These are phyloP conservation scores for Acacia pycnantha DNA, from an alignment of 331 rosid species.

Conservation along the genomic window DNA sequence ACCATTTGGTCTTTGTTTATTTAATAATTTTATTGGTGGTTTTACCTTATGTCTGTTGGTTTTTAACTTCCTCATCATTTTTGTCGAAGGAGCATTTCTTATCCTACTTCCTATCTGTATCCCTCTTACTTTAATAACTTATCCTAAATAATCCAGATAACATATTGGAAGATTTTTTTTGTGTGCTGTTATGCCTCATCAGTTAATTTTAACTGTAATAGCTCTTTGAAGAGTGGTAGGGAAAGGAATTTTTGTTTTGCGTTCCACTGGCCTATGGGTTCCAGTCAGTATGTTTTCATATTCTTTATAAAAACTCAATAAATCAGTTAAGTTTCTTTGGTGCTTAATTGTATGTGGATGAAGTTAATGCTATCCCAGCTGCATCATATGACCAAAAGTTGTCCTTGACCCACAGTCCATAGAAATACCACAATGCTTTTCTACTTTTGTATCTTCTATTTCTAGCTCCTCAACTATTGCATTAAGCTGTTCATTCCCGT, in stretches of 20 bases:
- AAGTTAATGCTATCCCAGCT: neutral
- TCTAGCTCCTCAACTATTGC: conserved; percentile 5
- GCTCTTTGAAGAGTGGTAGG: neutral
- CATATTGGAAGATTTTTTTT: neutral
- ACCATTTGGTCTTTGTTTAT: neutral
- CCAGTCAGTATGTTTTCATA: neutral
- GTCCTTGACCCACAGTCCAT: neutral
- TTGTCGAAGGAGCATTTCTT: neutral
- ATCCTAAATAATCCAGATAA: neutral
- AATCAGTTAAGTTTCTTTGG: neutral
- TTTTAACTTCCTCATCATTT: too few species aligned
- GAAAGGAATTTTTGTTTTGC: neutral
- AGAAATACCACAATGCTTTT: conserved; percentile 11
- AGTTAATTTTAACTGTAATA: neutral
- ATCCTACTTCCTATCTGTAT: neutral
- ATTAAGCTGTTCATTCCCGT: neutral
- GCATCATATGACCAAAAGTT: neutral
- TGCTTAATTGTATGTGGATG: neutral
- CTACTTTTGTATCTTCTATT: neutral
- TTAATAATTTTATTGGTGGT: neutral
- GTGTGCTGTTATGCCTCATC: neutral
- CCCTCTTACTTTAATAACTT: neutral
- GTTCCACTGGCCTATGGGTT: neutral
- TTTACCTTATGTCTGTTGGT: neutral
- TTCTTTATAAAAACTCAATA: neutral